phyloP scores from a whole-genome alignment of 768 basidiomycete genomes.

The Tricholoma terreum region DNA sequence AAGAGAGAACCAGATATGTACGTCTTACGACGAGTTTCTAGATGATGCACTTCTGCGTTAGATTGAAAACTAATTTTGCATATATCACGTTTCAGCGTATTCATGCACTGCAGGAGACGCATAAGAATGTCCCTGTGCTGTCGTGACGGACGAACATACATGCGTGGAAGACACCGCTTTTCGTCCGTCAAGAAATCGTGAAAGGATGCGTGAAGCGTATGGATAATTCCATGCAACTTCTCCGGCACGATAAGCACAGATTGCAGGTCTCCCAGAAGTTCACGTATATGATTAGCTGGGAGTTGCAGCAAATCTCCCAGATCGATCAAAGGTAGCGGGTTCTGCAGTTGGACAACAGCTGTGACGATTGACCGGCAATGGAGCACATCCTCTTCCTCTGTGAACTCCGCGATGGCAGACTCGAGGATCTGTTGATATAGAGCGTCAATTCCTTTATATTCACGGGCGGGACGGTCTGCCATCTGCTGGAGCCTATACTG shows the following conservation, averaged over 20 bases:
- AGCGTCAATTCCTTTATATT: constrained; percentile 13
- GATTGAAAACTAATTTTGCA: constrained; percentile 10
- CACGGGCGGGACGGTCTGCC: constrained; percentile 6
- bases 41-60: constrained; percentile 1
- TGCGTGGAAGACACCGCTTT: constrained; percentile 9
- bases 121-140: constrained; percentile 10
- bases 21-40: background rate
- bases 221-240: constrained; percentile 6
- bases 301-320: constrained; percentile 8
- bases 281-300: constrained; percentile 14
- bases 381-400: constrained; percentile 5
- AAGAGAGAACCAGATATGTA: constrained; percentile 8
- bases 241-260: constrained; percentile 12
- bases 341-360: constrained; percentile 12
- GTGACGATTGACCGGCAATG: constrained; percentile 11
- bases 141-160: constrained; percentile 9
- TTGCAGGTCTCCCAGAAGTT: constrained; percentile 12
- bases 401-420: constrained; percentile 8
- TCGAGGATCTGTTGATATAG: constrained; percentile 10
- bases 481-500: constrained; percentile 11
- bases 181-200: constrained; percentile 11
- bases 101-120: constrained; percentile 9
- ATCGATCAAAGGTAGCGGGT: constrained; percentile 11
- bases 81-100: constrained; percentile 10
- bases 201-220: constrained; percentile 12